Evolutionary conservation across 108 stramenopile species (phyloP), one percentile per base, ranked within the genome.

Genomic region (Aurantiochytrium sp.): DNA sequence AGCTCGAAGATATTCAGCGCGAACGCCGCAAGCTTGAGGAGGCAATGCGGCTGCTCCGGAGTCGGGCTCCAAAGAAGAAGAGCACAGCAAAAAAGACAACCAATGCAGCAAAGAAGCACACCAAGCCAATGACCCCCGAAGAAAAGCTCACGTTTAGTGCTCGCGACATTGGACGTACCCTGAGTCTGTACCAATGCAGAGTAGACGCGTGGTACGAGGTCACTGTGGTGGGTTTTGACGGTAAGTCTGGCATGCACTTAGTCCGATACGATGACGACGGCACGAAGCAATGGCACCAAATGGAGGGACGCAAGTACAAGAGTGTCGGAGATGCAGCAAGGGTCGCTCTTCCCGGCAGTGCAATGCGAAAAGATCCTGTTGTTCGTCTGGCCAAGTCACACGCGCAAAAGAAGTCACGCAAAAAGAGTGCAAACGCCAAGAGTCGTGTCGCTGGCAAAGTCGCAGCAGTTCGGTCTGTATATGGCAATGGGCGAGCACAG

Each of bases 221-320:
- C 18, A 83, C 45, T 6, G 51, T 83, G 19, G 45, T 83, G 51
- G 51, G 76, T 18, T 83, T 53, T 83, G 76, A 83, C 51, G 51
- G 49, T 45, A 83, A 83, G 28, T 53, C 49, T 83, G 76, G 76
- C 19, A 83, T 83, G 76, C 76, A 83, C 4, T 4, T 47, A 12
- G 49, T 83, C 16, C 19, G 28, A 23, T 83, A 83, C 76, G 51
- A 47, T 43, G 76, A 83, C 49, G 76, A 83, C 28, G 76, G 76
- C n/a, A 53, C 76, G 51, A 53, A 83, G 49, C 76, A 83, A 12
- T 83, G 76, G 76, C 76, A 83, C 28, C 76, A 83, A 35, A 83
- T 83, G 76, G 76, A 83, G 51, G 76, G 76, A 12, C 76, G 76
- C n/a, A 83, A 83, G 23, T 83, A 83, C 76, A 83, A 47, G 51